phyloP scores from a whole-genome alignment of 148 eudicot species.

The Heliamphora exappendiculata region DNA sequence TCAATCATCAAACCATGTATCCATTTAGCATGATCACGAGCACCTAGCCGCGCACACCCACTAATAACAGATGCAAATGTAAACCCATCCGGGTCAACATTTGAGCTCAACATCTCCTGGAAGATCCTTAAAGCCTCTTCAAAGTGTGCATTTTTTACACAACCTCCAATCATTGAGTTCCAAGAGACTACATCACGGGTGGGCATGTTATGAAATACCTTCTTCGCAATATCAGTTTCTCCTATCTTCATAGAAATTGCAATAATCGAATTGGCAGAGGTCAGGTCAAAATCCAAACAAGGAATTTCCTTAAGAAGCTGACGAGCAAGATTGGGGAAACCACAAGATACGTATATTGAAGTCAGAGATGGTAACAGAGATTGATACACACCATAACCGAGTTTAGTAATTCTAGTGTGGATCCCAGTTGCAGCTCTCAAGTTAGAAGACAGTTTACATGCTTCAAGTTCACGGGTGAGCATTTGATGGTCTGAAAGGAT shows the following conservation, averaged over 20 bases:
- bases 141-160: slow-evolving; percentile 40
- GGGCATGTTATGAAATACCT: slow-evolving; percentile 38
- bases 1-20: slow-evolving; percentile 38
- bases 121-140: slow-evolving; percentile 43
- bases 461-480: slow-evolving; percentile 35
- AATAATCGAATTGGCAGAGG: slow-evolving; percentile 41
- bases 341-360: slow-evolving; percentile 28
- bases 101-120: slow-evolving; percentile 35
- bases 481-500: slow-evolving; percentile 32
- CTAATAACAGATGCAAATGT: slow-evolving; percentile 53
- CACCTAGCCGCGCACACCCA: slow-evolving; percentile 57
- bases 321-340: slow-evolving; percentile 26
- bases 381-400: slow-evolving; percentile 38
- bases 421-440: slow-evolving; percentile 22
- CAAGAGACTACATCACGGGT: slow-evolving; percentile 56
- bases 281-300: slow-evolving; percentile 29
- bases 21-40: slow-evolving; percentile 50
- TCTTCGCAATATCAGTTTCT: slow-evolving; percentile 42
- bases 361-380: slow-evolving; percentile 33
- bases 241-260: slow-evolving; percentile 45
- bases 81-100: slow-evolving; percentile 49
- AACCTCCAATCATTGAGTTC: slow-evolving; percentile 62
- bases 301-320: slow-evolving; percentile 35
- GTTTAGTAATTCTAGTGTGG: slow-evolving; percentile 44
- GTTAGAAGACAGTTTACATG: slow-evolving; percentile 30